Evolutionary conservation across 257 asterid species (phyloP), one percentile per base, ranked within the genome.

Genomic region (Lantana camara): DNA sequence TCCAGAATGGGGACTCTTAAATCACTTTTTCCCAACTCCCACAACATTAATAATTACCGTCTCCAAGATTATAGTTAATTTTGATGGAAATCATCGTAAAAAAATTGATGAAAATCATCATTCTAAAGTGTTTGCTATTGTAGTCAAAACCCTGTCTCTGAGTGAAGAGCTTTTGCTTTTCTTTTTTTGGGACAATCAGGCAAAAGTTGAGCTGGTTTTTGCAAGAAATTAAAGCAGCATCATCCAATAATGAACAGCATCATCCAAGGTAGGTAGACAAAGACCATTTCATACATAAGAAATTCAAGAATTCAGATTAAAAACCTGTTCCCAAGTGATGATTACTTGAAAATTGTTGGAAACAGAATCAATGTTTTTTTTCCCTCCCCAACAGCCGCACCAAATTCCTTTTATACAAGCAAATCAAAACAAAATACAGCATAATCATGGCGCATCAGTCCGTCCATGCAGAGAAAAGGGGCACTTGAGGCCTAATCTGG

Each of bases 401-500:
- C 47, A 55, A 11, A 11, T 45, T 59, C 22, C 58, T 35, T 35
- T 64, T 71, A 42, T 64, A 64, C 73, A 64, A 51, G 40, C 63
- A 71, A 27, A 27, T 27, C 5, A 27, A 74, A 61, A 63, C 13
- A 30, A 23, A 34, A 5, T 41, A 47, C 23, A n/a, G 23, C 57
- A 16, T 11, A 9, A 71, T 55, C 67, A 88, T 44, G 84, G 83
- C 16, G 91, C 77, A 80, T 93, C 97, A 16, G 93, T 66, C 98
- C 98, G 93, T 66, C 98, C 98, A 89, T n/a, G 94, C 86, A 15
- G 98, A 81, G 57, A 85, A 93, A 23, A 87, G 82, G 7, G 98
- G 96, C 60, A 77, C 83, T 35, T 78, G 89, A 51, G 95, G 73
- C 91, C 93, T 82, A 50, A 89, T 68, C 70, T 73, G 93, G 23